phyloP scores from a whole-genome alignment of 2,329 filamentous ascomycete genomes.

The Cladosporium sp. region DNA sequence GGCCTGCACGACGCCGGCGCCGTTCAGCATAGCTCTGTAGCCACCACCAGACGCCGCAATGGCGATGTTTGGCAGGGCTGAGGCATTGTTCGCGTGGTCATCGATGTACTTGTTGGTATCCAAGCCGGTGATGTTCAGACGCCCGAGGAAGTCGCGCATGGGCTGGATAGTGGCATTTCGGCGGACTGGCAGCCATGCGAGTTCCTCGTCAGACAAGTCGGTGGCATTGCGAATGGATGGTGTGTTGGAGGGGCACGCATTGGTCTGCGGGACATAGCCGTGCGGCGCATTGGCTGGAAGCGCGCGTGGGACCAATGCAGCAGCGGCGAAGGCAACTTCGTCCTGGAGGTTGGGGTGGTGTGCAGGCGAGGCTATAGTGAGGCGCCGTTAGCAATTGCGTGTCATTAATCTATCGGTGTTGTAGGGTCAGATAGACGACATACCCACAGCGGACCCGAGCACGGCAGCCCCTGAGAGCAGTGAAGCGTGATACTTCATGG shows the following conservation, averaged over 20 bases:
- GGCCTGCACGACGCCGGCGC: slow-evolving; percentile 75
- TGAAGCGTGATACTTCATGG: slow-evolving; percentile 11
- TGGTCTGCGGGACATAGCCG: slow-evolving; percentile 69
- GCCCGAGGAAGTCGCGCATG: slow-evolving; percentile 71
- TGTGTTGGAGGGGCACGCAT: slow-evolving; percentile 67
- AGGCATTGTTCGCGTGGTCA: slow-evolving; percentile 54
- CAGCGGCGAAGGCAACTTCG: slow-evolving; percentile 1
- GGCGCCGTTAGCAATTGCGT: not conserved
- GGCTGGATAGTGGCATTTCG: slow-evolving; percentile 71
- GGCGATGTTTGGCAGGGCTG: slow-evolving; percentile 66
- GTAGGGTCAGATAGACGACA: not conserved
- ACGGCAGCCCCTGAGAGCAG: slow-evolving; percentile 14
- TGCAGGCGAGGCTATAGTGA: slow-evolving; percentile 11
- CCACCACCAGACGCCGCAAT: slow-evolving; percentile 82
- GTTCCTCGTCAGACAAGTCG: slow-evolving; percentile 66
- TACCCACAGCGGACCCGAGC: slow-evolving; percentile 11
- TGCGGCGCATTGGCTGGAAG: slow-evolving; percentile 57
- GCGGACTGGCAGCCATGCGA: slow-evolving; percentile 69
- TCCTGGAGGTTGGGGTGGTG: slow-evolving; percentile 13
- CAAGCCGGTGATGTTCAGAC: slow-evolving; percentile 74
- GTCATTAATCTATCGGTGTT: not conserved
- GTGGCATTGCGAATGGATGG: slow-evolving; percentile 68
- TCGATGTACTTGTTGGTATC: slow-evolving; percentile 74
- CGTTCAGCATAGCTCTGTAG: slow-evolving; percentile 82
- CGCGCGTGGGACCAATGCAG: slow-evolving; percentile 27